Evolutionary conservation across 2,329 filamentous ascomycete genomes (phyloP).

Genomic region (Fonsecaea pugnacius): DNA sequence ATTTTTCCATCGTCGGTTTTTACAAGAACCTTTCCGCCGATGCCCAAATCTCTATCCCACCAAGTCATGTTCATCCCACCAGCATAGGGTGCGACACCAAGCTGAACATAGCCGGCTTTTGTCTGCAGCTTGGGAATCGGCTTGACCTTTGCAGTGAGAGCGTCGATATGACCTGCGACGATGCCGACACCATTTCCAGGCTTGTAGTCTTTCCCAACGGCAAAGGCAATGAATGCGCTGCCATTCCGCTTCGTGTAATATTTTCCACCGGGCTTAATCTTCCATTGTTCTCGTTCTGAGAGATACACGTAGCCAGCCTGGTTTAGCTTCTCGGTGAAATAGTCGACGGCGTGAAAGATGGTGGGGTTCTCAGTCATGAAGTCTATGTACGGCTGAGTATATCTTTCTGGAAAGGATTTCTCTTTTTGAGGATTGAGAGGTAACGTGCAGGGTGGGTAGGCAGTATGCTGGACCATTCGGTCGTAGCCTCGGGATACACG

Average conservation of each 20-base stretch:
- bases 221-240: constrained; percentile 82
- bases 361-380: constrained; percentile 92
- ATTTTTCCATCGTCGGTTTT: constrained; percentile 74
- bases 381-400: constrained; percentile 80
- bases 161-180: constrained; percentile 90
- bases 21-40: constrained; percentile 86
- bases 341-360: constrained; percentile 84
- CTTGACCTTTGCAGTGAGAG: constrained; percentile 87
- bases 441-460: constrained; percentile 24
- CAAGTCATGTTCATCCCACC: constrained; percentile 85
- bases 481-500: constrained; percentile 36
- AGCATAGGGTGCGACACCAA: constrained; percentile 91
- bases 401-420: constrained; percentile 58
- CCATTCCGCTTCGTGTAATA: constrained; percentile 89
- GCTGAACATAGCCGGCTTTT: constrained; percentile 82
- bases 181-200: constrained; percentile 86
- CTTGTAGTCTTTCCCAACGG: constrained; percentile 77
- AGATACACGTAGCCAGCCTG: constrained; percentile 75
- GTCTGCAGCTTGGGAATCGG: constrained; percentile 83
- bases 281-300: constrained; percentile 80
- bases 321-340: constrained; percentile 74
- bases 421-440: constrained; percentile 25
- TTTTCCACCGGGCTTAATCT: constrained; percentile 78
- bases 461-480: constrained; percentile 27
- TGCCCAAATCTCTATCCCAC: constrained; percentile 94